Evolutionary conservation across 1,139 yeast genomes (phyloP).

Genomic region (Yamadazyma taylorii): DNA sequence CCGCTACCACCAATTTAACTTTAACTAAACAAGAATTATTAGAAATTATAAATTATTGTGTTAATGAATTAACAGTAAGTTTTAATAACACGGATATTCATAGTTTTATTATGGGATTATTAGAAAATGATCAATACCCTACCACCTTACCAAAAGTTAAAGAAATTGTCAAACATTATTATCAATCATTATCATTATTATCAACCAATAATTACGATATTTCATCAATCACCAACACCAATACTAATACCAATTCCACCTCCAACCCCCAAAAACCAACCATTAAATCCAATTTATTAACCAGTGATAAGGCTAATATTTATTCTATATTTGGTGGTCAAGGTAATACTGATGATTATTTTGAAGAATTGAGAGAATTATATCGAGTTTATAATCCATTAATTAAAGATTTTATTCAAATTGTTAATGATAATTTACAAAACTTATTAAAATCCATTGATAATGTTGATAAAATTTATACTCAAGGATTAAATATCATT

Average conservation of each 20-base stretch:
- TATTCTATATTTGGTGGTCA: constrained; percentile 97
- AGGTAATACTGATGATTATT: constrained; percentile 97
- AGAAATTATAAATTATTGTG: constrained; percentile 66
- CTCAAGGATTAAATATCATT: constrained; percentile 89
- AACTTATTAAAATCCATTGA: constrained; percentile 69
- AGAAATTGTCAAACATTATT: constrained; percentile 71
- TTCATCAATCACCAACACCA: background rate
- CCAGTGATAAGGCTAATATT: constrained; percentile 51
- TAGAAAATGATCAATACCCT: constrained; percentile 53
- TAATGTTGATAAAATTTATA: constrained; percentile 82
- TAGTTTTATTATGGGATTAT: constrained; percentile 74
- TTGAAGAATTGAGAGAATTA: constrained; percentile 90
- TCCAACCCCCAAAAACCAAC: constrained; percentile 23
- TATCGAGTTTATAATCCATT: constrained; percentile 76
- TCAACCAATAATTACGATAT: background rate
- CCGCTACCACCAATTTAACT: constrained; percentile 53
- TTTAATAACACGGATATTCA: constrained; percentile 74
- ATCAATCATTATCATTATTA: constrained; percentile 28
- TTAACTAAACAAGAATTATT: constrained; percentile 55
- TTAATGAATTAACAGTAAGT: constrained; percentile 81
- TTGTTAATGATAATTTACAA: constrained; percentile 68
- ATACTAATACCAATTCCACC: constrained; percentile 58
- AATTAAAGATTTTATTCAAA: constrained; percentile 66
- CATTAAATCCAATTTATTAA: constrained; percentile 51
- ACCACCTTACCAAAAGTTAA: constrained; percentile 73